These are phyloP conservation scores for Hypoxylon rickii DNA, from an alignment of 495 filamentous ascomycete genomes.

Conservation along the genomic window DNA sequence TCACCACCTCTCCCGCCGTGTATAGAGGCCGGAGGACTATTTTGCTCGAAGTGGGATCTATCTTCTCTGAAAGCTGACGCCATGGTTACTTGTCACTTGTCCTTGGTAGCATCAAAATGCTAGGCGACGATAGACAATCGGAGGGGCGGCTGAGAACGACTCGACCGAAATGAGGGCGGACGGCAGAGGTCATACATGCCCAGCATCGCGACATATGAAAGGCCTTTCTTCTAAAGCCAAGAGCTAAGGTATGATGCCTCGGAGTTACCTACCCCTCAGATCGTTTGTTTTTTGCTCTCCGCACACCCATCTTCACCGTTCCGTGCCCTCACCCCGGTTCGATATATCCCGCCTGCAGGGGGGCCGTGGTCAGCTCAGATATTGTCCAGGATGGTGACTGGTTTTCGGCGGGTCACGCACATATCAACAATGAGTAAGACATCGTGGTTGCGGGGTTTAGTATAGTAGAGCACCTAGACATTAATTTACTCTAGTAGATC, in stretches of 20 bases:
- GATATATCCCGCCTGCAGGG: slow-evolving; percentile 17
- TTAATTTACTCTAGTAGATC: slow-evolving; percentile 33
- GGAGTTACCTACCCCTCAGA: slow-evolving; percentile 17
- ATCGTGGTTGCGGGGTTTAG: slow-evolving; percentile 23
- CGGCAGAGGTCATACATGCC: slow-evolving; percentile 1
- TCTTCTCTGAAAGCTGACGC: slow-evolving; percentile 37
- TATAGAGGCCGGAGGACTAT: slow-evolving; percentile 24
- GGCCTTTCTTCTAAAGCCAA: background rate
- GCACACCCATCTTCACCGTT: slow-evolving; percentile 10
- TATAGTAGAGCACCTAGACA: slow-evolving; percentile 12
- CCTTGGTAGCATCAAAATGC: slow-evolving; percentile 8
- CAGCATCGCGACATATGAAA: slow-evolving; percentile 13
- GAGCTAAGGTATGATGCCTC: background rate
- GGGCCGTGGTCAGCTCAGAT: slow-evolving; percentile 24
- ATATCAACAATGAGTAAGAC: slow-evolving; percentile 12
- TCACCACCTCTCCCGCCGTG: slow-evolving; percentile 32
- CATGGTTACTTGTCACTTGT: slow-evolving; percentile 36
- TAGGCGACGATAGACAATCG: slow-evolving; percentile 11
- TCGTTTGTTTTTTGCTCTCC: slow-evolving; percentile 14
- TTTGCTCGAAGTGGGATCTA: slow-evolving; percentile 28
- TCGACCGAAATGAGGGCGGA: slow-evolving; percentile 8
- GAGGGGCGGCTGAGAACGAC: background rate
- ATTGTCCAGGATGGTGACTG: slow-evolving; percentile 28
- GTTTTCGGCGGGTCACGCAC: slow-evolving; percentile 33
- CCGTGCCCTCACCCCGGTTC: slow-evolving; percentile 8